Conservation (phyloP, 2,329 filamentous ascomycete genomes). For the Verticillium isaacii region DNA sequence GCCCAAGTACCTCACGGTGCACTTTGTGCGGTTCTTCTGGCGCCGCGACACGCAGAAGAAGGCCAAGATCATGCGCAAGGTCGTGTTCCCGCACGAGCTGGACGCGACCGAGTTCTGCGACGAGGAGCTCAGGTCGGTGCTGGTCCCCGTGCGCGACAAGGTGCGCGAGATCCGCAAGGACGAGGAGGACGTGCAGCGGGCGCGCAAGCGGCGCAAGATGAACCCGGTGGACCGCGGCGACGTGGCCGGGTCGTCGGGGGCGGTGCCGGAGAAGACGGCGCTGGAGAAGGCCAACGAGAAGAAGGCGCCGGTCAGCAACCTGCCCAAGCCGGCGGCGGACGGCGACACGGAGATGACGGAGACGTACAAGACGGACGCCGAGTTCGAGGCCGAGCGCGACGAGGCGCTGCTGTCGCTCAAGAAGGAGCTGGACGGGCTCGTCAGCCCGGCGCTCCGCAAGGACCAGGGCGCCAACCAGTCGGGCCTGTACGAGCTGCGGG, state of each 20-base stretch:
- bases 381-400: constrained; percentile 81
- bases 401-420: constrained; percentile 73
- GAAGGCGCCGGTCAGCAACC: constrained; percentile 22
- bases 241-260: constrained; percentile 37
- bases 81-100: constrained; percentile 89
- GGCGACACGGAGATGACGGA: constrained; percentile 69
- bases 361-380: constrained; percentile 87
- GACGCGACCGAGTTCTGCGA: constrained; percentile 95
- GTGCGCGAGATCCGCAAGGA: constrained; percentile 94
- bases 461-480: constrained; percentile 89
- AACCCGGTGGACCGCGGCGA: constrained; percentile 42
- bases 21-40: constrained; percentile 99
- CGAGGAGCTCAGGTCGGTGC: constrained; percentile 74
- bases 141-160: constrained; percentile 93
- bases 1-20: constrained; percentile 92
- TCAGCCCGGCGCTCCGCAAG: constrained; percentile 67
- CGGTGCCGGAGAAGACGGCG: constrained; percentile 39
- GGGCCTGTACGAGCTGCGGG: constrained; percentile 89
- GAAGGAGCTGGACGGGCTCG: constrained; percentile 77
- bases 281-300: constrained; percentile 40
- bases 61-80: constrained; percentile 99
- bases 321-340: constrained; percentile 40
- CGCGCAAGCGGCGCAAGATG: constrained; percentile 85
- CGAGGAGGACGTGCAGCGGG: constrained; percentile 85
- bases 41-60: constrained; percentile 94